Base-by-base conservation (phyloP, 208 protist species). In the Wallacemonas collosoma region DNA sequence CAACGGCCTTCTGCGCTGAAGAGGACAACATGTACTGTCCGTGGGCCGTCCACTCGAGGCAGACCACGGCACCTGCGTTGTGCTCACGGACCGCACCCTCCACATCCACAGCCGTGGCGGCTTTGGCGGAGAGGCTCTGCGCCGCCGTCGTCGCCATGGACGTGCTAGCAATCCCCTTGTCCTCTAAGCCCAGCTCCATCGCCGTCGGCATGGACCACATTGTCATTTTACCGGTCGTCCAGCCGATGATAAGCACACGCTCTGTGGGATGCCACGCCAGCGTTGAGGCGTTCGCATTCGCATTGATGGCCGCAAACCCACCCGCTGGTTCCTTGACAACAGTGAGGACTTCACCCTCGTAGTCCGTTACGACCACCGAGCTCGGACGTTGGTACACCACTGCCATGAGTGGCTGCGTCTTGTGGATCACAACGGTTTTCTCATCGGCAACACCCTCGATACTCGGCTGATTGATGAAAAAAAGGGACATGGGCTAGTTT, bases 261-360 rank as follows among this genome's bases (percentile, higher is more conserved):
- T 91, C 77, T 7, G 63, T 80, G 11, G 95, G 95, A 73, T 98
- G 95, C 95, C 95, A 98, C 8, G 85, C 78, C 35, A 97, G 75
- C 35, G 77, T 68, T 5, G 88, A 89, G 4, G 89, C 68, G 14
- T 58, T 69, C 36, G 73, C 72, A 17, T 39, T 57, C 39, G 63
- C 68, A 55, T 73, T 79, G 40, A 71, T 76, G 3, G 60, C 48
- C 4, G 73, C 67, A 51, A 69, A 67, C 69, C 74, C 79, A 60
- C 45, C 62, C 0, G 57, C 71, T 6, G 80, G 86, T 48, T 81
- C 75, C 15, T 87, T 68, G 4, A 93, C 72, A 3, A 73, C 71
- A 0, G 83, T 80, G 17, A 94, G 79, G n/a, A 79, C 68, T 53
- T 96, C 92, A 11, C 92, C 92, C 61, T 96, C 92, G 53, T 83